Conservation (phyloP, 139 green algal genomes). For the Coelastrella sp. region DNA sequence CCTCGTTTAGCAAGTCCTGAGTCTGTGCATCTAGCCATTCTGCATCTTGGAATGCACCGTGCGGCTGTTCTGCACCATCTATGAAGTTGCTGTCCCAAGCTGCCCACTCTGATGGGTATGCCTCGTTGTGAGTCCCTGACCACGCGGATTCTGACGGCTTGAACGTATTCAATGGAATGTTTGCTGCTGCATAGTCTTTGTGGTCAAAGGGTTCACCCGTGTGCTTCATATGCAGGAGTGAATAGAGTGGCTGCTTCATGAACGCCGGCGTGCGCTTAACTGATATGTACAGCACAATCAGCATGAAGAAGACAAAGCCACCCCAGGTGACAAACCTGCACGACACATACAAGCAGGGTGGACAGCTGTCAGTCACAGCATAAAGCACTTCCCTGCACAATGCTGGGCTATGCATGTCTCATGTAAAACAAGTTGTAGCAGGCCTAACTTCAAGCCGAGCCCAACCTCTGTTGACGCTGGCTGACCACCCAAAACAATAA, state of each 20-base stretch:
- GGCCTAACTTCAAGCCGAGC: no score
- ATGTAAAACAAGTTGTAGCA: no score
- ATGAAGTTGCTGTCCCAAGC: conserved; percentile 41
- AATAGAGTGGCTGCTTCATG: conserved; percentile 56
- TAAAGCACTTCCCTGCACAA: no score
- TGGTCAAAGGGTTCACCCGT: conserved; percentile 6
- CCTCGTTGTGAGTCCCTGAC: neutral
- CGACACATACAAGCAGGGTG: neutral
- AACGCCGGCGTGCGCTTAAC: conserved; percentile 71
- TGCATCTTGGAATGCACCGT: conserved; percentile 7
- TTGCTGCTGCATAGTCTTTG: neutral
- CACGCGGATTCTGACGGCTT: neutral
- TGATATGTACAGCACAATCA: conserved; percentile 69
- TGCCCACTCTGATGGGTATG: conserved; percentile 27
- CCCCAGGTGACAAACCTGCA: conserved; percentile 65
- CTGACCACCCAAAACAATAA: no score
- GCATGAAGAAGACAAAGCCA: conserved; percentile 75
- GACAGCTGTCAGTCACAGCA: no score
- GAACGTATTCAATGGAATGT: neutral
- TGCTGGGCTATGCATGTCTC: no score
- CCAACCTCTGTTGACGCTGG: no score
- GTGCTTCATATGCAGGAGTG: conserved; percentile 49
- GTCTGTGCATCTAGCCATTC: conserved; percentile 28
- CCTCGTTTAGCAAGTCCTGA: conserved; percentile 3
- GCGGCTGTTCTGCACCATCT: neutral